Evolutionary conservation across 2,329 filamentous ascomycete species (phyloP), one percentile per base, ranked within the genome.

Genomic region (Diaporthe capsici): DNA sequence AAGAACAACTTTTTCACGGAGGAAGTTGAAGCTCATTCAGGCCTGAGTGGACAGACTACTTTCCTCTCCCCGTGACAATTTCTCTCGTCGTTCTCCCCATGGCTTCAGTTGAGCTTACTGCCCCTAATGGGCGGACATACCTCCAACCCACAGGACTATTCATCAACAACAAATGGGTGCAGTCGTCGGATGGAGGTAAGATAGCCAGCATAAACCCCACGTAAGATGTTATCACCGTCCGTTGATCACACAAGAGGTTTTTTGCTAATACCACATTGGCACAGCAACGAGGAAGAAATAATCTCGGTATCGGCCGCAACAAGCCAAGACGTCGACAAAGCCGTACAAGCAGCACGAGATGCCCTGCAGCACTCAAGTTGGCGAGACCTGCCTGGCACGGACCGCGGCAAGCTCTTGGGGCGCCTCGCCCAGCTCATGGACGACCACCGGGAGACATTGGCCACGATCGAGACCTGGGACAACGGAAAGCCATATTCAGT

Each of bases 81-180:
- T 7, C 44, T 49, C 17, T 49, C 44, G 44, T 17, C 22, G 10
- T 44, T 34, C 8, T 44, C 17, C 25, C 9, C 8, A 65, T 65
- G 61, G 61, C 61, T 22, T 49, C 61, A 31, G 42, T 49, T 10
- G 42, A 65, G 61, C 61, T 96, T 75, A 93, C 89, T 10, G 93
- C 94, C 65, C 94, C 94, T 5, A 96, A 96, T 84, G 94, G 94
- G 80, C 88, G 86, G 82, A 92, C 90, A 79, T 96, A 94, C 84
- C 87, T 84, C 20, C 93, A 95, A 85, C 94, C 94, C 3, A 87
- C 90, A 58, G 94, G 94, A n/a, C 88, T 96, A 10, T 96, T 95
- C 84, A 95, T 96, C 85, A 94, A 94, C 86, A 95, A 95, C 78
- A 92, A 95, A 82, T 96, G 94, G 82, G 92, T 95, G 68, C 87